These are phyloP conservation scores for Rubus parviflorus DNA, from an alignment of 306 rosid species.

Conservation along the genomic window DNA sequence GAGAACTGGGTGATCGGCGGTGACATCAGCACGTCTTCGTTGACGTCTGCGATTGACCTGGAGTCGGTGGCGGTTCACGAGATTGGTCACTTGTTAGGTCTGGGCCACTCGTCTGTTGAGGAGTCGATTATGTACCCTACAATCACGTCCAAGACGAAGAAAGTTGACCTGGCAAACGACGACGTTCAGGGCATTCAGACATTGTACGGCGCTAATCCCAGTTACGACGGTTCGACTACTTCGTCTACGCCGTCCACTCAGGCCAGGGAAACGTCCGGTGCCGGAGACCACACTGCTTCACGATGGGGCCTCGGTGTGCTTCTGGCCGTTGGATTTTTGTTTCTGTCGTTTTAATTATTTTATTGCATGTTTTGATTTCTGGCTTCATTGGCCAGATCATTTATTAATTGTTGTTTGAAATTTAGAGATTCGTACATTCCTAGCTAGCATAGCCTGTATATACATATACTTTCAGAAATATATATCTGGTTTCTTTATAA, in stretches of 20 bases:
- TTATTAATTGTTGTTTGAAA: background rate
- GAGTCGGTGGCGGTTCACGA: conserved; percentile 95
- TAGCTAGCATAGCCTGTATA: background rate
- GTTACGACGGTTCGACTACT: conserved; percentile 24
- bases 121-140: conserved; percentile 87
- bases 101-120: conserved; percentile 76
- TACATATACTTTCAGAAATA: background rate
- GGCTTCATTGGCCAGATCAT: background rate
- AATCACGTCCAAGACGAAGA: conserved; percentile 54
- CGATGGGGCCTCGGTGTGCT: conserved; percentile 22
- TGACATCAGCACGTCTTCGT: conserved; percentile 43
- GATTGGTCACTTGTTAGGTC: conserved; percentile 79
- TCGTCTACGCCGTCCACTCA: conserved; percentile 29
- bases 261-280: conserved; percentile 49
- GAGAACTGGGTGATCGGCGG: conserved; percentile 78
- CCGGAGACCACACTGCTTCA: conserved; percentile 18
- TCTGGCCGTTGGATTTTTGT: conserved; percentile 30
- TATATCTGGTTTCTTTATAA: background rate
- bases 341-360: conserved; percentile 12
- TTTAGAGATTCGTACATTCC: background rate
- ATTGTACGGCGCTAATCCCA: conserved; percentile 69
- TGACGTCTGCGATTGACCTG: conserved; percentile 56
- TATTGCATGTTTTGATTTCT: background rate
- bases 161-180: conserved; percentile 55
- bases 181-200: conserved; percentile 68